Evolutionary conservation across 169 alveolate genomes (phyloP).

Genomic region (Plasmodium knowlesi): DNA sequence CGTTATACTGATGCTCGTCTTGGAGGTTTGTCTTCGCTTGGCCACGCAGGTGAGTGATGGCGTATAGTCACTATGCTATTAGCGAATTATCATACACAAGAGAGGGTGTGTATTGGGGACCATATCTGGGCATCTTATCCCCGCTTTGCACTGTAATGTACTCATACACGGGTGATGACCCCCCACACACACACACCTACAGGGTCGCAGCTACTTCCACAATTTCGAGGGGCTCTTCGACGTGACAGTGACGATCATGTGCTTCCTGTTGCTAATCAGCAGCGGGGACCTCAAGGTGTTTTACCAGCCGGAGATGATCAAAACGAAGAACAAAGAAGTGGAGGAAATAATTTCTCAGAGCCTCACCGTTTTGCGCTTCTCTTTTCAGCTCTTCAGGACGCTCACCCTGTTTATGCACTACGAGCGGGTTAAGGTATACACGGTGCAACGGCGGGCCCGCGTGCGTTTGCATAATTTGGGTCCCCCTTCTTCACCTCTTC

Average conservation of each 20-base stretch:
- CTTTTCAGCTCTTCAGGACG: slow-evolving; percentile 55
- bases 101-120: background rate
- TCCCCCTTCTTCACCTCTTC: background rate
- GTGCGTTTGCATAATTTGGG: background rate
- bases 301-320: slow-evolving; percentile 4
- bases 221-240: slow-evolving; percentile 65
- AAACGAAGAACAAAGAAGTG: slow-evolving; percentile 47
- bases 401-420: slow-evolving; percentile 64
- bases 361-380: slow-evolving; percentile 55
- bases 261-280: slow-evolving; percentile 33
- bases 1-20: slow-evolving; percentile 31
- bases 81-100: background rate
- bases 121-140: background rate
- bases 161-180: background rate
- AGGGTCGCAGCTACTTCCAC: slow-evolving; percentile 63
- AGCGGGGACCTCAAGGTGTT: slow-evolving; percentile 70
- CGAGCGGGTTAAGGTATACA: slow-evolving; percentile 36
- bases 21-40: slow-evolving; percentile 47
- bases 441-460: background rate
- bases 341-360: slow-evolving; percentile 70
- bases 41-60: slow-evolving; percentile 33
- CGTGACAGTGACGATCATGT: slow-evolving; percentile 41
- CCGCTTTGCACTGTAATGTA: background rate
- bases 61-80: no score
- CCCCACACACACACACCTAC: no score